A percentile compares a stretch with the other conserved stretches of the same genome.
Evolutionary conservation across 2,329 filamentous ascomycete species (phyloP).

Genomic region (Venturia carpophila): DNA sequence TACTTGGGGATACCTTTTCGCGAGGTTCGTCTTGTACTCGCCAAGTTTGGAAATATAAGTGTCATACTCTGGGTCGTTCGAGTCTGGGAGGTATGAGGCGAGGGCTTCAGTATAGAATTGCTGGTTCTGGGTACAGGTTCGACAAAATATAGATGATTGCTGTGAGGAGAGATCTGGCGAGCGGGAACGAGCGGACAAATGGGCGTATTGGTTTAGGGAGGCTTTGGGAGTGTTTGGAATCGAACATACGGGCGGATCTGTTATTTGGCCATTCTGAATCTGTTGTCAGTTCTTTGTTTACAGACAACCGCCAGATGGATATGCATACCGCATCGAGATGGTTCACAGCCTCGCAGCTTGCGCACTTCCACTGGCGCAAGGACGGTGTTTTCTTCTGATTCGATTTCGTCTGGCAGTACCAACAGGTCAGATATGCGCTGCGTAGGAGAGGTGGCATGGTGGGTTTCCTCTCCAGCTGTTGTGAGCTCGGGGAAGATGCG

Average conservation of each 20-base stretch:
- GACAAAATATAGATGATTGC: constrained; percentile 50
- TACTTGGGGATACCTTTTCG: constrained; percentile 80
- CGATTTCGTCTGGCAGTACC: constrained; percentile 54
- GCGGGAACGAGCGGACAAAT: constrained; percentile 35
- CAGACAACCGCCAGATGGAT: constrained; percentile 2
- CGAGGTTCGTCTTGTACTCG: constrained; percentile 62
- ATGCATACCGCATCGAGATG: constrained; percentile 71
- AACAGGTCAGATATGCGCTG: constrained; percentile 23
- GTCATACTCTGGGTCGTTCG: constrained; percentile 58
- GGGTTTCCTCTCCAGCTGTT: background rate
- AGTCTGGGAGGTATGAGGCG: constrained; percentile 67
- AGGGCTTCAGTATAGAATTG: constrained; percentile 67
- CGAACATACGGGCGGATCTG: constrained; percentile 58
- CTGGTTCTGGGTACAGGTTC: constrained; percentile 81
- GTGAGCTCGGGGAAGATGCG: constrained; percentile 23
- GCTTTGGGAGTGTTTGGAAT: constrained; percentile 46
- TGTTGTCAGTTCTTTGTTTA: constrained; percentile 23
- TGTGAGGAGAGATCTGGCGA: constrained; percentile 24
- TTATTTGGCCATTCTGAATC: constrained; percentile 71
- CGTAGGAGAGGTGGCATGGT: constrained; percentile 24
- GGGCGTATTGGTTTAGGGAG: constrained; percentile 35
- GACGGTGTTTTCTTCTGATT: constrained; percentile 26
- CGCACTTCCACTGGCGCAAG: constrained; percentile 54
- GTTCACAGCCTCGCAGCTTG: constrained; percentile 77
- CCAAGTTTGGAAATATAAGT: constrained; percentile 62